phyloP scores from a whole-genome alignment of 257 asterid species.

The Prunella vulgaris region DNA sequence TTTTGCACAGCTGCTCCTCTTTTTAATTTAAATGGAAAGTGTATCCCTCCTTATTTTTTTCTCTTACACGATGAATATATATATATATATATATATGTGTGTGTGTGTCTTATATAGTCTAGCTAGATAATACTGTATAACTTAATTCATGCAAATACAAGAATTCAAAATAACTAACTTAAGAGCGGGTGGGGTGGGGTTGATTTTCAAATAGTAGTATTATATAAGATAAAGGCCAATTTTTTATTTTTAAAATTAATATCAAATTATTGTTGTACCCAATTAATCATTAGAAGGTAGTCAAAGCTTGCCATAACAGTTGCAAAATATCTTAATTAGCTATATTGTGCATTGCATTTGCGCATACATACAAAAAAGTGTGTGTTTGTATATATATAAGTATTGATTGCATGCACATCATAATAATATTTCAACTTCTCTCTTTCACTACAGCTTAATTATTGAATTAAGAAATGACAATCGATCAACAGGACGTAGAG shows the following conservation, averaged over 20 bases:
- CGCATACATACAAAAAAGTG: background rate
- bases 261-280: background rate
- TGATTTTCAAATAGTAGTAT: too few species aligned
- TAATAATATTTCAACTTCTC: background rate
- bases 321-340: constrained; percentile 3
- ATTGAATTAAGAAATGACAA: constrained; percentile 27
- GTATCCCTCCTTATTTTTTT: too few species aligned
- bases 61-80: too few species aligned
- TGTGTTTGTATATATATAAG: background rate
- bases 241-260: background rate
- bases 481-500: constrained; percentile 42
- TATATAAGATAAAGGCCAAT: too few species aligned
- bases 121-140: too few species aligned
- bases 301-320: background rate
- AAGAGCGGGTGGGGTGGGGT: too few species aligned
- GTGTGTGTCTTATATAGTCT: too few species aligned
- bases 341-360: constrained; percentile 4
- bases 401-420: constrained; percentile 21
- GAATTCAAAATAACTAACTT: too few species aligned
- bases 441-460: background rate
- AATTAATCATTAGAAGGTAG: background rate
- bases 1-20: too few species aligned
- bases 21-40: too few species aligned
- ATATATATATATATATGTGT: too few species aligned
- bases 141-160: too few species aligned